Percentiles rank a stretch among this genome's conserved stretches.
These are phyloP conservation scores for Testicularia cyperi DNA, from an alignment of 1,284 basidiomycete genomes.

Conservation along the genomic window DNA sequence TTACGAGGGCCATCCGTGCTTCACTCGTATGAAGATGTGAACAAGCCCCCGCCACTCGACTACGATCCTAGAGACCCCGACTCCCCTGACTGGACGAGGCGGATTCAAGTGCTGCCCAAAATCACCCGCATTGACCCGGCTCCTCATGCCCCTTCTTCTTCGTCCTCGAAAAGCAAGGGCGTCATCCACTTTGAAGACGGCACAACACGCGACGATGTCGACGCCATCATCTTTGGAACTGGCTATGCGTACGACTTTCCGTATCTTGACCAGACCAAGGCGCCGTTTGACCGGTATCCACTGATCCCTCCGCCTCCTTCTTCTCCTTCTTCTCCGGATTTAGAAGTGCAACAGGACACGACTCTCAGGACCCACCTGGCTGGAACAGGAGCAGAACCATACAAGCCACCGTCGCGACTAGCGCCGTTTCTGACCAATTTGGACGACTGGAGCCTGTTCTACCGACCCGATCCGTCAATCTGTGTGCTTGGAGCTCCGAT, in stretches of 20 bases:
- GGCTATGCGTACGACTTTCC: conserved; percentile 52
- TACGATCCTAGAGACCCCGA: conserved; percentile 45
- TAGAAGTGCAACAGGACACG: background rate
- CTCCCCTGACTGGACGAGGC: conserved; percentile 42
- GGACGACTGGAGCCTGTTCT: conserved; percentile 56
- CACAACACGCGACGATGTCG: conserved; percentile 17
- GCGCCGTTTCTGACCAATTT: conserved; percentile 36
- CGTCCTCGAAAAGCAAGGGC: background rate
- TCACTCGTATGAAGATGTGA: conserved; percentile 40
- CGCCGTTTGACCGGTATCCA: conserved; percentile 20
- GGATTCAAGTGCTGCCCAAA: conserved; percentile 47
- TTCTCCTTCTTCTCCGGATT: background rate
- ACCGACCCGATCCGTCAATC: conserved; percentile 33
- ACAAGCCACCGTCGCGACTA: conserved; percentile 6
- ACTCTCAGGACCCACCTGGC: background rate
- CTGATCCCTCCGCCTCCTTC: conserved; percentile 11
- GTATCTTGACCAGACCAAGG: conserved; percentile 23
- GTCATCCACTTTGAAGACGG: conserved; percentile 26
- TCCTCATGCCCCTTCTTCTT: too few species aligned
- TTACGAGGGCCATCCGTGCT: too few species aligned
- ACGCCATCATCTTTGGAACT: conserved; percentile 56
- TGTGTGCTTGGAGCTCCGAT: conserved; percentile 49
- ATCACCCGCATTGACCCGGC: conserved; percentile 17
- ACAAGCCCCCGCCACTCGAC: conserved; percentile 49
- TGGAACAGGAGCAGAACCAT: background rate